Conservation (phyloP, 305 asterid genomes). For the Fraxinus greggii region DNA sequence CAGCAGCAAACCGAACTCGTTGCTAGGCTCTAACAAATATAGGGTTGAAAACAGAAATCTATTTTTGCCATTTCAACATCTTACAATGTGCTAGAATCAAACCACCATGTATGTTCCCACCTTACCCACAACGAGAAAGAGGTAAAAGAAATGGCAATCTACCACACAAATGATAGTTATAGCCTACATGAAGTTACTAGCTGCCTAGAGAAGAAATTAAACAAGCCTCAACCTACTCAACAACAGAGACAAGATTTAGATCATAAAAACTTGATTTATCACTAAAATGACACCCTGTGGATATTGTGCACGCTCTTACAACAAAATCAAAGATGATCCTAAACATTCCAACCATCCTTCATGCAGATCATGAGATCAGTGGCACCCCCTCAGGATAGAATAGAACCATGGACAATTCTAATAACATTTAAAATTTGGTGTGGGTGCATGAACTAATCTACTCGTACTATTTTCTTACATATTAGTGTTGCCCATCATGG, state of each 20-base stretch:
- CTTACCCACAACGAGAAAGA: not conserved
- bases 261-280: too few species aligned
- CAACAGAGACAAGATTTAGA: not conserved
- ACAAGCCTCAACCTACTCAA: not conserved
- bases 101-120: not conserved
- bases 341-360: not conserved
- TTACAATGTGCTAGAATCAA: not conserved
- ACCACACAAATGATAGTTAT: not conserved
- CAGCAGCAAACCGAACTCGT: not conserved
- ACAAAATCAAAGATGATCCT: not conserved
- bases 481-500: not conserved
- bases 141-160: not conserved
- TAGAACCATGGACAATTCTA: not conserved
- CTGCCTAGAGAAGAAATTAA: not conserved
- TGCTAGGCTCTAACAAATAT: not conserved
- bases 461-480: not conserved
- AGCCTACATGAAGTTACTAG: not conserved
- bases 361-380: not conserved
- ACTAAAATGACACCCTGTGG: not conserved
- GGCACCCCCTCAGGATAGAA: not conserved
- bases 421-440: not conserved
- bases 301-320: not conserved
- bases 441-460: not conserved
- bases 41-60: not conserved
- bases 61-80: not conserved